Percentiles rank a stretch among this genome's conserved stretches.
Conservation (phyloP, 2,329 filamentous ascomycete genomes). For the Xylariaceae sp. region DNA sequence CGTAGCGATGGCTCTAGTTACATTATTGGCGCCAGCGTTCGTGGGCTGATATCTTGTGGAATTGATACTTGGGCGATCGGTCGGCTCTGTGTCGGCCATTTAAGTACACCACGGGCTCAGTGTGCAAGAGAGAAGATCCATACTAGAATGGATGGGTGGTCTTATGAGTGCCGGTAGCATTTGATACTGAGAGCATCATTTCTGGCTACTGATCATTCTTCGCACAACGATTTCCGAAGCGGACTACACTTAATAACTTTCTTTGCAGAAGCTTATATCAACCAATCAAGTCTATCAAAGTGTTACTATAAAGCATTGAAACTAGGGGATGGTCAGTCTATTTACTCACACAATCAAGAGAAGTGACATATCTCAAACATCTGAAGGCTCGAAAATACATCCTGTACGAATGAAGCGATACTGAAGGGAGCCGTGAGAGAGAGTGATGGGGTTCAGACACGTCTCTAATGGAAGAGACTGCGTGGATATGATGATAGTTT, state of each 20-base stretch:
- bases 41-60: background rate
- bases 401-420: background rate
- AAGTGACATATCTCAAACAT: background rate
- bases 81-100: conserved; percentile 4
- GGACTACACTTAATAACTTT: too few species aligned
- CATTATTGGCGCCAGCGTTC: background rate
- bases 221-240: too few species aligned
- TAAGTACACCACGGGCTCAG: background rate
- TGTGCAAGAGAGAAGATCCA: background rate
- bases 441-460: background rate
- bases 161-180: too few species aligned
- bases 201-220: too few species aligned
- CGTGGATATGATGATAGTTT: too few species aligned
- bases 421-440: background rate
- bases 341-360: background rate
- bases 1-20: conserved; percentile 12
- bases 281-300: background rate
- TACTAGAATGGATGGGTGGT: background rate
- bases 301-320: background rate
- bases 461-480: background rate
- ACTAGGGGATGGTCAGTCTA: background rate
- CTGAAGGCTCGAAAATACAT: background rate
- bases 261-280: too few species aligned
- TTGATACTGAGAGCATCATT: too few species aligned
- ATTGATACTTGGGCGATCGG: conserved; percentile 1